phyloP scores from a whole-genome alignment of 345 rosid genomes.

The Capsella bursapastoris region DNA sequence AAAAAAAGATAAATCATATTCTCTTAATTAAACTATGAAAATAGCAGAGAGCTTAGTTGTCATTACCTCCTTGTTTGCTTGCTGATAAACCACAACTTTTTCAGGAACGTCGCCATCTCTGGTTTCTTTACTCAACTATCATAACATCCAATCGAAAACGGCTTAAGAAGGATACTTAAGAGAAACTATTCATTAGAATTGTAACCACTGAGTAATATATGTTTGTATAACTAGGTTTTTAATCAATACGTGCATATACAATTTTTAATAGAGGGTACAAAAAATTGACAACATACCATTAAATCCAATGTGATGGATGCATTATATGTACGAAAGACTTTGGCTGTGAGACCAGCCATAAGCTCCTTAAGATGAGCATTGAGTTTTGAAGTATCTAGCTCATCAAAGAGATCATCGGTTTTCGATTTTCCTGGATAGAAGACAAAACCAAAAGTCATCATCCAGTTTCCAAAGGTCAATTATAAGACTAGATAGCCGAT shows the following conservation, averaged over 20 bases:
- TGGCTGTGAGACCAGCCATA: slow-evolving; percentile 99
- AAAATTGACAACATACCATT: slow-evolving; percentile 56
- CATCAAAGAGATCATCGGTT: slow-evolving; percentile 82
- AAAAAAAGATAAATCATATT: not conserved
- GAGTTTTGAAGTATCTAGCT: slow-evolving; percentile 89
- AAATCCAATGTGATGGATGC: slow-evolving; percentile 95
- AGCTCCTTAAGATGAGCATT: slow-evolving; percentile 97
- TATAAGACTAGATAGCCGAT: not conserved
- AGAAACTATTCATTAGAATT: too few species aligned
- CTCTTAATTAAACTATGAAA: slow-evolving; percentile 5
- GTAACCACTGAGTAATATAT: too few species aligned
- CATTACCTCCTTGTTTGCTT: slow-evolving; percentile 90
- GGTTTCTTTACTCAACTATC: slow-evolving; percentile 83
- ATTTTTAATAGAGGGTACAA: not conserved
- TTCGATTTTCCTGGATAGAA: slow-evolving; percentile 66
- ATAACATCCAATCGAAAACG: slow-evolving; percentile 27
- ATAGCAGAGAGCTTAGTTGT: not conserved
- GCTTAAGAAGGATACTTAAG: not conserved
- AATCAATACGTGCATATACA: too few species aligned
- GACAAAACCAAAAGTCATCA: slow-evolving; percentile 21
- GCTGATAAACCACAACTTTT: slow-evolving; percentile 76
- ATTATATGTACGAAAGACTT: slow-evolving; percentile 98
- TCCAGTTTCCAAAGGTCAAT: slow-evolving; percentile 11
- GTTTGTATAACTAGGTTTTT: too few species aligned
- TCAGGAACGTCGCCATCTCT: slow-evolving; percentile 89